Conservation (phyloP, 495 filamentous ascomycete genomes). For the Trichodelitschia bisporula region DNA sequence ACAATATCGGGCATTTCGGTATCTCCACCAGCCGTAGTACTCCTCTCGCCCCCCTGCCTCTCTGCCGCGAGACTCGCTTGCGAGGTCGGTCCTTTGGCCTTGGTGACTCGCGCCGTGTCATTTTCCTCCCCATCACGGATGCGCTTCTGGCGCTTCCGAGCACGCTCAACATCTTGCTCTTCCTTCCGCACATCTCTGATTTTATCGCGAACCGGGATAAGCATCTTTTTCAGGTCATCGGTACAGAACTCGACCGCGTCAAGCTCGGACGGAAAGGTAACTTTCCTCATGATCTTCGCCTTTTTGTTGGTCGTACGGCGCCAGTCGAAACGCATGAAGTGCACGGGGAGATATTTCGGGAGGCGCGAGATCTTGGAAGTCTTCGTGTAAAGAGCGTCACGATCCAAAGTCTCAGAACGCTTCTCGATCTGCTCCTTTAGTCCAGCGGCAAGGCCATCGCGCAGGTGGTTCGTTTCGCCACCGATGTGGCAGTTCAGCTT, state of each 20-base stretch:
- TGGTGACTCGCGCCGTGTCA: constrained; percentile 20
- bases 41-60: no score
- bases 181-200: constrained; percentile 90
- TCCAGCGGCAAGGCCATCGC: constrained; percentile 61
- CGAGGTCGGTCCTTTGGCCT: constrained; percentile 24
- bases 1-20: constrained; percentile 44
- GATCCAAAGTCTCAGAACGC: constrained; percentile 40
- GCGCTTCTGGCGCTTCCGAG: constrained; percentile 66
- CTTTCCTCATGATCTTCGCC: constrained; percentile 98
- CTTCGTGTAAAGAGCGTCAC: constrained; percentile 70
- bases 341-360: constrained; percentile 86
- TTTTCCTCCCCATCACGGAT: constrained; percentile 36
- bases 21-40: constrained; percentile 21
- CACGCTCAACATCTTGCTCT: constrained; percentile 67
- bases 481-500: constrained; percentile 93
- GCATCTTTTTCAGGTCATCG: constrained; percentile 55
- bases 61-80: constrained; percentile 25
- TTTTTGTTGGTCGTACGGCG: constrained; percentile 85
- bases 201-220: constrained; percentile 82
- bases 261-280: constrained; percentile 80
- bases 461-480: constrained; percentile 59
- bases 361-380: constrained; percentile 65
- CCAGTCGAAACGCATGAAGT: constrained; percentile 98
- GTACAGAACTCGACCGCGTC: constrained; percentile 91
- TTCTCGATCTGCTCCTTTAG: constrained; percentile 83